phyloP scores from a whole-genome alignment of 1,139 yeast species.

The Hansenula lynferdii region DNA sequence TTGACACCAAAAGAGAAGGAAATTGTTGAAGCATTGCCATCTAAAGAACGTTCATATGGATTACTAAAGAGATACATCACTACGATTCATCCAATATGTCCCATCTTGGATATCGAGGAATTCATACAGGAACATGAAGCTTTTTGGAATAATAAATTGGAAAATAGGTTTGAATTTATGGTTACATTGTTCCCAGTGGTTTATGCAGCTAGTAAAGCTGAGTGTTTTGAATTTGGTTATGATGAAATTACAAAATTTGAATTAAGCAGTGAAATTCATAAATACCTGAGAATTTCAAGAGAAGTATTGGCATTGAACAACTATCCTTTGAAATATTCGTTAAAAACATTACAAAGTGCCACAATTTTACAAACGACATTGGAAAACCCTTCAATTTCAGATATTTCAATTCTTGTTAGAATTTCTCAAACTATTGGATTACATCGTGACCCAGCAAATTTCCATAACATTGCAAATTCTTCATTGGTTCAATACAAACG shows the following conservation, averaged over 20 bases:
- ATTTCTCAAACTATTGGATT: constrained; percentile 52
- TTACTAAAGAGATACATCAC: constrained; percentile 42
- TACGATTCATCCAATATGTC: constrained; percentile 51
- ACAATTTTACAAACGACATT: constrained; percentile 51
- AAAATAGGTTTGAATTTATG: constrained; percentile 36
- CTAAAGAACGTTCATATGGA: constrained; percentile 44
- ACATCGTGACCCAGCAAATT: constrained; percentile 53
- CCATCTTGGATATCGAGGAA: constrained; percentile 38
- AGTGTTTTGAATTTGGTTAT: constrained; percentile 42
- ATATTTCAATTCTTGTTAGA: constrained; percentile 32
- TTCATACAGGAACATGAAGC: constrained; percentile 43
- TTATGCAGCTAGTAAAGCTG: constrained; percentile 51
- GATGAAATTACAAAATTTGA: constrained; percentile 26
- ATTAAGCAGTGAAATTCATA: constrained; percentile 45
- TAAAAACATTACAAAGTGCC: constrained; percentile 43
- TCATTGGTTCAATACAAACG: constrained; percentile 48
- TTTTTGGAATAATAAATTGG: constrained; percentile 37
- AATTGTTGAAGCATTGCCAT: constrained; percentile 26
- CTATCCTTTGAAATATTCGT: constrained; percentile 48
- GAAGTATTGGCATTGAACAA: constrained; percentile 45
- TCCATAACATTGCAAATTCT: constrained; percentile 43
- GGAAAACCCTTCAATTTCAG: constrained; percentile 43
- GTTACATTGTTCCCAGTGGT: constrained; percentile 45
- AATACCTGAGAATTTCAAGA: constrained; percentile 42
- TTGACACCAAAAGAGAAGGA: constrained; percentile 19